A percentile compares a stretch with the other conserved stretches of the same genome.
These are phyloP conservation scores for Dendrobium huoshanense DNA, from an alignment of 106 monocot species.

Conservation along the genomic window DNA sequence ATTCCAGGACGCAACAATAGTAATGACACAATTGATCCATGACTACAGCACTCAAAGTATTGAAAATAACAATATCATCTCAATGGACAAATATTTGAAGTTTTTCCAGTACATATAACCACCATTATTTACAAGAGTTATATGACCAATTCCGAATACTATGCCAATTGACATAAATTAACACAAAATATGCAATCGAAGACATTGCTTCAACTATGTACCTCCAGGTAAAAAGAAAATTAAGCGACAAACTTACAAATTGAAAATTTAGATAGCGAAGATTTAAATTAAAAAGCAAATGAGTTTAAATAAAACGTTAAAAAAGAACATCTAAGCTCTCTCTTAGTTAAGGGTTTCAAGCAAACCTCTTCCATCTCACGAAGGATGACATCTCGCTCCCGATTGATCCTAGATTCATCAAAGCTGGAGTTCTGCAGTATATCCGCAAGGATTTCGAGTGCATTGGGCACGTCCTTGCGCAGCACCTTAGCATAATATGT, in stretches of 20 bases:
- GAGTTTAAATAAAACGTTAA: neutral
- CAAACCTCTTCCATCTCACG: conserved; percentile 95
- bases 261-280: neutral
- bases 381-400: conserved; percentile 89
- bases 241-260: neutral
- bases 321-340: neutral
- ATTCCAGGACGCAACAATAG: no score
- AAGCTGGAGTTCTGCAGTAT: conserved; percentile 83
- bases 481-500: conserved; percentile 86
- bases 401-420: conserved; percentile 48
- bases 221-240: no score
- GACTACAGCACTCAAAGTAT: no score
- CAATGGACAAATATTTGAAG: no score
- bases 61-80: no score
- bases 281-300: neutral
- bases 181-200: no score
- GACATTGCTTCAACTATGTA: no score
- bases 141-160: no score
- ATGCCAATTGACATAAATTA: no score
- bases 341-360: neutral
- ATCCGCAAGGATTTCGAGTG: conserved; percentile 72
- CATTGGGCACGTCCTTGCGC: conserved; percentile 59
- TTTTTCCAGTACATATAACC: no score
- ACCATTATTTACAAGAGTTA: no score
- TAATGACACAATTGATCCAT: no score